Percentiles rank a stretch among this genome's conserved stretches.
These are phyloP conservation scores for Malbranchea cinnamomea DNA, from an alignment of 2,329 filamentous ascomycete species.

Conservation along the genomic window DNA sequence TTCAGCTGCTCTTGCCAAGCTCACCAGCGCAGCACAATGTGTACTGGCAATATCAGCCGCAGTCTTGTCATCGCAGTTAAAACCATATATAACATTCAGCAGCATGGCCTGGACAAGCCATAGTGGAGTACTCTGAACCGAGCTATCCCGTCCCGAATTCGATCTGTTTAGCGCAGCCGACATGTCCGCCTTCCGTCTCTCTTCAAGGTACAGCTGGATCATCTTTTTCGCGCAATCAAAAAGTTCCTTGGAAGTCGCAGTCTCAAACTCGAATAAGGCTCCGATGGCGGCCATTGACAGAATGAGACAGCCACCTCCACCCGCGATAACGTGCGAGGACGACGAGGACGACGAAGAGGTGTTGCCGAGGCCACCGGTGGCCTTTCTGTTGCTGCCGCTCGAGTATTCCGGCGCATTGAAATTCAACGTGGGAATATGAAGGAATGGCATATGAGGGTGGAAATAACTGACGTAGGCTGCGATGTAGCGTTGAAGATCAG, in stretches of 20 bases:
- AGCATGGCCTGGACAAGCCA: conserved; percentile 98
- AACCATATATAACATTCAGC: conserved; percentile 86
- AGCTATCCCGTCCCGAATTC: conserved; percentile 40
- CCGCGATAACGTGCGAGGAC: too few species aligned
- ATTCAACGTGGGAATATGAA: conserved; percentile 79
- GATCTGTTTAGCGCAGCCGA: conserved; percentile 40
- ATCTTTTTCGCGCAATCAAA: conserved; percentile 92
- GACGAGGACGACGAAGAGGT: conserved; percentile 41
- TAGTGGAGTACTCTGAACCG: conserved; percentile 62
- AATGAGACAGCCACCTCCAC: conserved; percentile 73
- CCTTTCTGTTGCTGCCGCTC: conserved; percentile 43
- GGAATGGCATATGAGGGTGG: conserved; percentile 86
- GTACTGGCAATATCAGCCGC: conserved; percentile 85
- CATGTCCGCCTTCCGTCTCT: conserved; percentile 74
- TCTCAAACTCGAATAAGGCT: conserved; percentile 76
- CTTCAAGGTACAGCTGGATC: conserved; percentile 85
- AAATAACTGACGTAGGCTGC: conserved; percentile 82
- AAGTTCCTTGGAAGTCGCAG: conserved; percentile 61
- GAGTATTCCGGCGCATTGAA: conserved; percentile 65
- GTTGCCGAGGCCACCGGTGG: conserved; percentile 37
- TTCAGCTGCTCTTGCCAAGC: conserved; percentile 77
- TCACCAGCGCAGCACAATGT: conserved; percentile 80
- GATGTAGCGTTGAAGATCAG: conserved; percentile 80
- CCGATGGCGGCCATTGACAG: conserved; percentile 80
- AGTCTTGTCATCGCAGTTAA: conserved; percentile 84